Percentiles rank a stretch among this genome's conserved stretches.
Conservation (phyloP, 441 rosid genomes). For the Pelargonium citronellum region DNA sequence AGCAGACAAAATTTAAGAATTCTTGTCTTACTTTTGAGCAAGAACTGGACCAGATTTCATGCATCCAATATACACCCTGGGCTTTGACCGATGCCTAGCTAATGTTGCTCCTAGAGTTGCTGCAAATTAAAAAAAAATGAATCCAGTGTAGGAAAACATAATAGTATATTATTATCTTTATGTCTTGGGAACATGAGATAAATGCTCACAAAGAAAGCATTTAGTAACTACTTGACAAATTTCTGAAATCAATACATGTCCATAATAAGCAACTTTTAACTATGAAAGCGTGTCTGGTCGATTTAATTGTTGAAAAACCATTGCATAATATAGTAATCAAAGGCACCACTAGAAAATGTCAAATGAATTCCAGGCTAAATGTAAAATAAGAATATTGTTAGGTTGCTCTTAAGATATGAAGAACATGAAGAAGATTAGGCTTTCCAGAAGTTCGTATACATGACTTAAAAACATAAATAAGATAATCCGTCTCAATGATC, state of each 20-base stretch:
- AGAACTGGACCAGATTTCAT: conserved; percentile 99
- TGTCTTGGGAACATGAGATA: neutral
- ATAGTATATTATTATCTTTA: neutral
- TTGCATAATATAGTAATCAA: neutral
- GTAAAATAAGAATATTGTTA: too few relatives aligned
- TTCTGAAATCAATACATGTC: neutral
- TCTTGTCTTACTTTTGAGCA: conserved; percentile 59
- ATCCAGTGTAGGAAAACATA: conserved; percentile 12
- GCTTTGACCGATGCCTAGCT: conserved; percentile 77
- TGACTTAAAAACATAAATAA: neutral
- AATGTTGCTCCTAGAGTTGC: conserved; percentile 40
- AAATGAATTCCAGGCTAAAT: too few relatives aligned
- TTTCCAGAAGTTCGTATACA: neutral
- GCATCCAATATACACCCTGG: conserved; percentile 81
- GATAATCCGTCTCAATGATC: neutral
- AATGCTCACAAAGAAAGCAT: conserved; percentile 1
- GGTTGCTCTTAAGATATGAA: neutral
- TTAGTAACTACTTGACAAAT: neutral
- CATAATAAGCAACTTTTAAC: conserved; percentile 7
- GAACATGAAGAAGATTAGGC: neutral
- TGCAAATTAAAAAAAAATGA: neutral
- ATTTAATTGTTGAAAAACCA: neutral
- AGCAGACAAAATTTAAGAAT: neutral
- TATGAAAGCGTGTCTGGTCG: neutral
- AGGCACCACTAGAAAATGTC: too few relatives aligned